Evolutionary conservation across 2,329 filamentous ascomycete species (phyloP).

Genomic region (Fusarium lyarnte): DNA sequence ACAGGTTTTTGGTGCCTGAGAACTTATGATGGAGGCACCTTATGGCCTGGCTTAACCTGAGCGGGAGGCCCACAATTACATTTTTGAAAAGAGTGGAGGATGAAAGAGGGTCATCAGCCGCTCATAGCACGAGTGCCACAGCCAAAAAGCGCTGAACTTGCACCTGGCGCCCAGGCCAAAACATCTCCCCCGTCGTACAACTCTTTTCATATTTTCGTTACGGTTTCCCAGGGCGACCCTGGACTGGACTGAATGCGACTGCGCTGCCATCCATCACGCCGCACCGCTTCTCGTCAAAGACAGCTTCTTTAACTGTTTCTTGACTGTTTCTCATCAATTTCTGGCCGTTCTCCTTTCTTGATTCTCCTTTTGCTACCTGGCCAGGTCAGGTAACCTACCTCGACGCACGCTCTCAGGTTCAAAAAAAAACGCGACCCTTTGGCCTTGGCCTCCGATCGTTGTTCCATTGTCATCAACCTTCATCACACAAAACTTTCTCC

Average conservation of each 20-base stretch:
- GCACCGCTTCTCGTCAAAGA: constrained; percentile 37
- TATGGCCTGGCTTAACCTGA: constrained; percentile 5
- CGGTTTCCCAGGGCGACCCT: constrained; percentile 44
- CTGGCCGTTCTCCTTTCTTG: constrained; percentile 10
- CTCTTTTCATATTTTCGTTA: constrained; percentile 43
- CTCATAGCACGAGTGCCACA: constrained; percentile 31
- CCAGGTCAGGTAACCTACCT: constrained; percentile 11
- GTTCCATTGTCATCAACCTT: constrained; percentile 18
- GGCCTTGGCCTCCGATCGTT: constrained; percentile 22
- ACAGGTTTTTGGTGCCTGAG: constrained; percentile 38
- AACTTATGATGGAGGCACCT: constrained; percentile 12
- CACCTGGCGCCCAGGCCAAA: constrained; percentile 37
- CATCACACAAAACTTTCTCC: constrained; percentile 10
- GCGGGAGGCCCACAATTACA: constrained; percentile 12
- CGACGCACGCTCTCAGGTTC: constrained; percentile 1
- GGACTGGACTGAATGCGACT: constrained; percentile 42
- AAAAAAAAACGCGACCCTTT: constrained; percentile 26
- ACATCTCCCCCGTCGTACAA: constrained; percentile 35
- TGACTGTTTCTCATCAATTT: constrained; percentile 27
- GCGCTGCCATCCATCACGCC: constrained; percentile 44
- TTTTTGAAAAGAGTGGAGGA: constrained; percentile 24
- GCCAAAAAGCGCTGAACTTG: constrained; percentile 11
- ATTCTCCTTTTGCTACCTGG: constrained; percentile 7
- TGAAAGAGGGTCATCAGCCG: constrained; percentile 37
- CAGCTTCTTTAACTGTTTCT: constrained; percentile 27